Evolutionary conservation across 2,329 filamentous ascomycete species (phyloP), one percentile per base, ranked within the genome.

Genomic region (Pleoardoris graminearum): DNA sequence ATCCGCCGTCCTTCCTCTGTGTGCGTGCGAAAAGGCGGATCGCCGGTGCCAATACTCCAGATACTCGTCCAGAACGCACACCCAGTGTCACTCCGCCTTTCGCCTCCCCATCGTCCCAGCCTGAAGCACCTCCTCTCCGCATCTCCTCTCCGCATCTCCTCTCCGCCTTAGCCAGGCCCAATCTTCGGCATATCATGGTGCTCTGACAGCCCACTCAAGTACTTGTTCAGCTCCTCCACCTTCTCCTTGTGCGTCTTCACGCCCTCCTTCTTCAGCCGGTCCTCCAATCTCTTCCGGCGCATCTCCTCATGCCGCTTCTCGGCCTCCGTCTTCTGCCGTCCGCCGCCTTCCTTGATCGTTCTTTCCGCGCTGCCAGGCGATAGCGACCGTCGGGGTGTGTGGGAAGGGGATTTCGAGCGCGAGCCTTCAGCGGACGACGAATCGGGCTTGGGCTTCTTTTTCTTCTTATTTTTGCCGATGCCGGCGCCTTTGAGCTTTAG

Each of bases 211-310:
- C 87, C 89, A 60, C 90, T 94, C 30, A 99, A 78, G 72, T 97
- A 97, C 58, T 89, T 90, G 72, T 99, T 99, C 63, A 97, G 78
- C 72, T 97, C 91, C 73, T 97, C 92, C 37, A 99, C 93, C 10
- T 91, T 86, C 78, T 99, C 90, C 73, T 97, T 97, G 75, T 99
- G 94, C 25, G 92, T 96, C 80, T 97, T 97, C 61, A 93, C 84
- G 14, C 95, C 87, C 71, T 97, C 92, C 12, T 88, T 85, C 68
- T 89, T 86, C 38, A 95, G 78, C 57, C 91, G 81, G 66, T 96
- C 88, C 63, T 94, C 85, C 65, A 97, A 79, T 79, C 90, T 84
- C 76, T 91, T 94, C 72, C 85, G 82, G 72, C 88, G 85, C 64
- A 84, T 82, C 76, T 97, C 93, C 61, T 95, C 90, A 66, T 94